Base-by-base conservation (phyloP, 2,329 filamentous ascomycete genomes). In the Calonectria hawksworthii region DNA sequence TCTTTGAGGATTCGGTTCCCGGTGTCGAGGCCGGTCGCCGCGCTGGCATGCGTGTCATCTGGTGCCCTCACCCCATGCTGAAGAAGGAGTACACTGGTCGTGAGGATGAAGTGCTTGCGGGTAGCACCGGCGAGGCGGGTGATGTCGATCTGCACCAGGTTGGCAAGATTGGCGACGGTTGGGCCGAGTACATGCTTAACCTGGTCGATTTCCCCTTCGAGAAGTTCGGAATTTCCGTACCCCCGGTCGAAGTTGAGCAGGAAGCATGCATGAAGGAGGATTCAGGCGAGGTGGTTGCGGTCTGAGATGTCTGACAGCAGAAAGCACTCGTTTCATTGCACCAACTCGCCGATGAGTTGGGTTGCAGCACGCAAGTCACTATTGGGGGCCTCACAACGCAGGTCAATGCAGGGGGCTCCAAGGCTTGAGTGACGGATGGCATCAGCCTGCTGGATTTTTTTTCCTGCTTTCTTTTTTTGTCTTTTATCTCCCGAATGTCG, bases 1-100 rank as follows among this genome's bases (percentile, higher is more conserved):
- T 99, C 0, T 99, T 99, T 81, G 97, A 99, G 86, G 97, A 99
- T 85, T 95, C 94, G 59, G 96, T 99, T 1, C 95, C 96, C 0
- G 97, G 97, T 5, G 95, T 98, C 3, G 97, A 99, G 86, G 92
- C 95, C 2, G 97, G 96, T 6, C 89, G 97, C 68, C 92, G 97
- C 78, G 97, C 97, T 0, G 96, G 96, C 0, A 99, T 99, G 96
- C 92, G 96, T 78, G 96, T 98, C 16, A 89, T 98, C 1, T 99
- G 97, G 97, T 94, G 92, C 79, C 97, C 97, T 30, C 96, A 99
- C 85, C 91, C 92, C 1, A 94, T 92, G 82, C 86, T 99, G 68
- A 89, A 94, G 86, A 88, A 91, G 68, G 94, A 96, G 83, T 98
- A 95, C 80, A 87, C 88, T 51, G 96, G 94, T 1, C 90, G 93